A percentile compares a stretch with the other conserved stretches of the same genome.
These are phyloP conservation scores for Taxawa tesnikishii DNA, from an alignment of 2,329 filamentous ascomycete species.

Conservation along the genomic window DNA sequence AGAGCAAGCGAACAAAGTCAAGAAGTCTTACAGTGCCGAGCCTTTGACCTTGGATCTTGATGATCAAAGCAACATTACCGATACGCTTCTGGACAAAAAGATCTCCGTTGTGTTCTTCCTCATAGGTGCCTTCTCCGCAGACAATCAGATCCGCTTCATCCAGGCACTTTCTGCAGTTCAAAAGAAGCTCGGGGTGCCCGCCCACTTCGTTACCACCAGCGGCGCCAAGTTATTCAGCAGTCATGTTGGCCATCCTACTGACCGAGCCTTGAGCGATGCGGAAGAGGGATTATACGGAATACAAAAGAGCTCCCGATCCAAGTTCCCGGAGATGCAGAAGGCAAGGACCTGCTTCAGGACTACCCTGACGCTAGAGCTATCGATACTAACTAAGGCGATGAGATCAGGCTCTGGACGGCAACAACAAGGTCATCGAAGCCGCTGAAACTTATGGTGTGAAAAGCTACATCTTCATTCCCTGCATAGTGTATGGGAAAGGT, in stretches of 20 bases:
- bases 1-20: conserved; percentile 32
- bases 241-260: conserved; percentile 31
- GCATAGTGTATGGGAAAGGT: conserved; percentile 38
- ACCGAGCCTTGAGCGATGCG: conserved; percentile 30
- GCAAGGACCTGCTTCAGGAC: conserved; percentile 11
- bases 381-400: no score
- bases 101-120: conserved; percentile 40
- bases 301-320: conserved; percentile 25
- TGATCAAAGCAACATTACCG: conserved; percentile 22
- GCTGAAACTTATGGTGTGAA: conserved; percentile 30
- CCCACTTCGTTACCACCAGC: conserved; percentile 40
- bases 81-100: conserved; percentile 26
- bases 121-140: conserved; percentile 26
- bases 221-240: conserved; percentile 42
- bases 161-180: conserved; percentile 33
- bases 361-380: not conserved
- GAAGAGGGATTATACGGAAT: conserved; percentile 31
- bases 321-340: conserved; percentile 12
- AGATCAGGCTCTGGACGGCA: conserved; percentile 30
- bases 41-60: conserved; percentile 29
- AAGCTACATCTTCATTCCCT: conserved; percentile 42
- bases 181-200: conserved; percentile 24
- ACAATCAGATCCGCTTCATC: conserved; percentile 29
- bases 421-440: conserved; percentile 31
- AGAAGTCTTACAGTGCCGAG: conserved; percentile 28